These are phyloP conservation scores for Dalbergia cochinchinensis DNA, from an alignment of 306 rosid species.

Conservation along the genomic window DNA sequence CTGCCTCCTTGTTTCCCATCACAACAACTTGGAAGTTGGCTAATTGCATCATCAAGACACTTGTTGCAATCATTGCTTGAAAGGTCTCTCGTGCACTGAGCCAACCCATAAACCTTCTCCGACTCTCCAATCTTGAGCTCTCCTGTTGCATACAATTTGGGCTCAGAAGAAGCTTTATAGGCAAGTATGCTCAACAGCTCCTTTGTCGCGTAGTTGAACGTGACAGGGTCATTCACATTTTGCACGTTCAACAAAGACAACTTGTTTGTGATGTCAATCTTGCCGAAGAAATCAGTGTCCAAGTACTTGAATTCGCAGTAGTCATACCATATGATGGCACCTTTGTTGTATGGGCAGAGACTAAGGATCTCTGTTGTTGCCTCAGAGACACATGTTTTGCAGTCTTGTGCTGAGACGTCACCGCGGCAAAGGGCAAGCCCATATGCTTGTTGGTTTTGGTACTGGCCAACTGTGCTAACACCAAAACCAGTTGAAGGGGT, in stretches of 20 bases:
- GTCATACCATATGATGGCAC: slow-evolving; percentile 50
- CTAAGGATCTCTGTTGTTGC: slow-evolving; percentile 38
- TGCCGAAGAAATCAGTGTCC: slow-evolving; percentile 50
- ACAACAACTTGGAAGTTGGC: slow-evolving; percentile 50
- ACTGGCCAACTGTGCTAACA: slow-evolving; percentile 27
- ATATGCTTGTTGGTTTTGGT: slow-evolving; percentile 9
- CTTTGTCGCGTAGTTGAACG: slow-evolving; percentile 36
- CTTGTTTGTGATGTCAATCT: slow-evolving; percentile 38
- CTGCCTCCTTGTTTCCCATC: slow-evolving; percentile 55
- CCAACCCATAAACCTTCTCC: slow-evolving; percentile 45
- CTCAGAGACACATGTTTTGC: slow-evolving; percentile 47
- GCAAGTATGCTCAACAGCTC: slow-evolving; percentile 35
- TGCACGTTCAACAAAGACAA: slow-evolving; percentile 38
- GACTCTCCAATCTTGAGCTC: slow-evolving; percentile 25
- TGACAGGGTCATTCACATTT: slow-evolving; percentile 17
- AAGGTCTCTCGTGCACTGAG: slow-evolving; percentile 59
- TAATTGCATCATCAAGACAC: slow-evolving; percentile 53
- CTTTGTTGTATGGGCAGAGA: slow-evolving; percentile 46
- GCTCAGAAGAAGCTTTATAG: background rate
- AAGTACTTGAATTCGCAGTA: slow-evolving; percentile 51
- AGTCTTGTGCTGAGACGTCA: slow-evolving; percentile 47
- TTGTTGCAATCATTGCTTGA: slow-evolving; percentile 49
- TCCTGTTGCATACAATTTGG: slow-evolving; percentile 44
- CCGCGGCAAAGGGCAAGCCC: slow-evolving; percentile 57
- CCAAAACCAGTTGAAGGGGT: slow-evolving; percentile 52